Evolutionary conservation across 169 alveolate species (phyloP).

Genomic region (Eimeria tenella): DNA sequence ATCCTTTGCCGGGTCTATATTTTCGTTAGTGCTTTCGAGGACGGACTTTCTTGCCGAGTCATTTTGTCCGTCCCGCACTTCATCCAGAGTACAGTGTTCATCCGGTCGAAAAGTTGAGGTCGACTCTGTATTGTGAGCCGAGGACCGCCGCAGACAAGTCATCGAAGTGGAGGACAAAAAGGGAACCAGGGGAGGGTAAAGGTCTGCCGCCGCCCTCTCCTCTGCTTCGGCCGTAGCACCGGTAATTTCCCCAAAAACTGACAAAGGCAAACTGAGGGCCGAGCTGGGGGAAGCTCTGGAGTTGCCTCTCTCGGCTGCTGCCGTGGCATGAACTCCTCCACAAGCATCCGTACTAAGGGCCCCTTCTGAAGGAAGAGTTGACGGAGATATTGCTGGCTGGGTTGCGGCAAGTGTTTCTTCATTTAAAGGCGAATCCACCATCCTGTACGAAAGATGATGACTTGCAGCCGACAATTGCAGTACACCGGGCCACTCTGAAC

Average conservation of each 20-base stretch:
- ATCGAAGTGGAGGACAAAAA: not conserved
- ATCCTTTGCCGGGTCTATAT: slow-evolving; percentile 13
- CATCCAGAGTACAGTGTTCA: slow-evolving; percentile 32
- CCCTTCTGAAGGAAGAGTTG: not conserved
- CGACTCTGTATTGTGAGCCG: slow-evolving; percentile 45
- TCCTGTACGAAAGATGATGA: slow-evolving; percentile 14
- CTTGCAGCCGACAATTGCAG: not conserved
- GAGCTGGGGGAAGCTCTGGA: not conserved
- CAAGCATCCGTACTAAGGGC: not conserved
- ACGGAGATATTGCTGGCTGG: slow-evolving; percentile 48
- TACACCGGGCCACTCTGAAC: slow-evolving; percentile 7
- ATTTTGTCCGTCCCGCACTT: not conserved
- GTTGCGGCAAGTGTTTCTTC: slow-evolving; percentile 37
- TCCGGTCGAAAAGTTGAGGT: slow-evolving; percentile 25
- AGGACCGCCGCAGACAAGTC: slow-evolving; percentile 18
- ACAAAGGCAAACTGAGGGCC: not conserved
- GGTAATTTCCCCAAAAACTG: not conserved
- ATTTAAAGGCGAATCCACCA: slow-evolving; percentile 30
- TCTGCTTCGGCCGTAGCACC: not conserved
- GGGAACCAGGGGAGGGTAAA: slow-evolving; percentile 62
- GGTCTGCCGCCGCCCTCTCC: not conserved
- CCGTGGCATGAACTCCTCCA: not conserved
- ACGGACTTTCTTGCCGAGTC: not conserved
- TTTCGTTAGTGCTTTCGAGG: slow-evolving; percentile 4
- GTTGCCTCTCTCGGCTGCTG: not conserved